These are phyloP conservation scores for Cucumis hystrix DNA, from an alignment of 306 rosid genomes.

Conservation along the genomic window DNA sequence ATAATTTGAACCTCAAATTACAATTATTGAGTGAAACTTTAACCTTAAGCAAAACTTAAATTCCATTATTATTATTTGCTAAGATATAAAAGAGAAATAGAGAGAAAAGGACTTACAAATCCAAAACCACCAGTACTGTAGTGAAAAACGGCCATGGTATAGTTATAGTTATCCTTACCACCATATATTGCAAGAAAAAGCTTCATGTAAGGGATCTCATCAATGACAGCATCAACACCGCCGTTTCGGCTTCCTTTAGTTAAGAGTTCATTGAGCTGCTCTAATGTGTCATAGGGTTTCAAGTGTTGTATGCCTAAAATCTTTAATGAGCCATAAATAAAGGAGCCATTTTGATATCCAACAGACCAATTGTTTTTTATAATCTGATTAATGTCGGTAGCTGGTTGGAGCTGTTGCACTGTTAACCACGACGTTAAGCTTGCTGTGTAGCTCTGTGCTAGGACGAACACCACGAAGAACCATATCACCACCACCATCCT, in stretches of 20 bases:
- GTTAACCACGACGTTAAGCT: slow-evolving; percentile 49
- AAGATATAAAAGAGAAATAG: no score
- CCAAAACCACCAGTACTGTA: not conserved
- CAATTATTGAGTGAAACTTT: no score
- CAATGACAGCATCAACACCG: slow-evolving; percentile 21
- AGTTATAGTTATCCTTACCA: not conserved
- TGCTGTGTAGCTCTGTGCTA: slow-evolving; percentile 51
- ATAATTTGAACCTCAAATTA: no score
- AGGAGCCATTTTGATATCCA: slow-evolving; percentile 30
- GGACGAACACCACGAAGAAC: slow-evolving; percentile 44
- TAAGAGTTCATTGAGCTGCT: slow-evolving; percentile 28
- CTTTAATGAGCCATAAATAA: slow-evolving; percentile 13
- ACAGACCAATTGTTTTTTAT: slow-evolving; percentile 15
- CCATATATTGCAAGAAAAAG: not conserved
- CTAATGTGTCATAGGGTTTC: slow-evolving; percentile 9
- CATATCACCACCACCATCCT: slow-evolving; percentile 48
- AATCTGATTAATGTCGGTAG: slow-evolving; percentile 26
- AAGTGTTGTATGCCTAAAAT: slow-evolving; percentile 14
- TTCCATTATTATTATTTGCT: no score
- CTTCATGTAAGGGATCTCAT: not conserved
- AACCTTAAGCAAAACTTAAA: no score
- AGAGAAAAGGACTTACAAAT: not conserved
- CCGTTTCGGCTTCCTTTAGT: slow-evolving; percentile 22
- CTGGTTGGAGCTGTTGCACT: slow-evolving; percentile 37
- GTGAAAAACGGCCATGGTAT: not conserved